Conservation (phyloP, 129 eudicot genomes). For the Helianthus tuberosus region DNA sequence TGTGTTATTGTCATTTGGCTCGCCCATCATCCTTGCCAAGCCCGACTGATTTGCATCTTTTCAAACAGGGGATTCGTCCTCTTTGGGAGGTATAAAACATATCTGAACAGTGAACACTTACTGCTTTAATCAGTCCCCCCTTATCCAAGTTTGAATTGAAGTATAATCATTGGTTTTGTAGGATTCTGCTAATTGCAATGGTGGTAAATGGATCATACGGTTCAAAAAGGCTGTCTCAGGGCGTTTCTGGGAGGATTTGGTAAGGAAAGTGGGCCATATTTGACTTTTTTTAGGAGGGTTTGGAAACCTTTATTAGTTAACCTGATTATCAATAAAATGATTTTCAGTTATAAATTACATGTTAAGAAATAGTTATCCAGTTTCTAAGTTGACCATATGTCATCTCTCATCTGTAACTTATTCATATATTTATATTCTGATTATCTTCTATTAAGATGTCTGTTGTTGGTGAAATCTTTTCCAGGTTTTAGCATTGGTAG, state of each 20-base stretch:
- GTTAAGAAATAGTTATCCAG: not conserved
- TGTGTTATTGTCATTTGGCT: constrained; percentile 87
- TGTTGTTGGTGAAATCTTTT: constrained; percentile 11
- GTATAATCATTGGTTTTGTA: constrained; percentile 18
- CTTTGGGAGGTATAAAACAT: constrained; percentile 79
- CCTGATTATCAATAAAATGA: not conserved
- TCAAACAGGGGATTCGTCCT: constrained; percentile 96
- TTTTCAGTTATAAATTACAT: not conserved
- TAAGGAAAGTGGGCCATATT: constrained; percentile 30
- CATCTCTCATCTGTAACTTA: not conserved
- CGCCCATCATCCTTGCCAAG: constrained; percentile 86
- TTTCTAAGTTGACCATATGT: not conserved
- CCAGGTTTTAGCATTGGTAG: constrained; percentile 89
- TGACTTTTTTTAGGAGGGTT: not conserved
- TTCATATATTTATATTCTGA: not conserved
- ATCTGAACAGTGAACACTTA: not conserved
- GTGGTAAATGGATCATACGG: constrained; percentile 96
- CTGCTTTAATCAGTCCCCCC: not conserved
- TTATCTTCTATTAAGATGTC: not conserved
- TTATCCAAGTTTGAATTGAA: not conserved
- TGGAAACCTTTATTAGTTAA: not conserved
- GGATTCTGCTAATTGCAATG: constrained; percentile 97
- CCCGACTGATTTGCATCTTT: constrained; percentile 98
- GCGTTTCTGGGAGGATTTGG: constrained; percentile 99
- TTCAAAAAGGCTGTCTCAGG: constrained; percentile 90